Evolutionary conservation across 495 filamentous ascomycete species (phyloP).

Genomic region (Bacidia rubella): DNA sequence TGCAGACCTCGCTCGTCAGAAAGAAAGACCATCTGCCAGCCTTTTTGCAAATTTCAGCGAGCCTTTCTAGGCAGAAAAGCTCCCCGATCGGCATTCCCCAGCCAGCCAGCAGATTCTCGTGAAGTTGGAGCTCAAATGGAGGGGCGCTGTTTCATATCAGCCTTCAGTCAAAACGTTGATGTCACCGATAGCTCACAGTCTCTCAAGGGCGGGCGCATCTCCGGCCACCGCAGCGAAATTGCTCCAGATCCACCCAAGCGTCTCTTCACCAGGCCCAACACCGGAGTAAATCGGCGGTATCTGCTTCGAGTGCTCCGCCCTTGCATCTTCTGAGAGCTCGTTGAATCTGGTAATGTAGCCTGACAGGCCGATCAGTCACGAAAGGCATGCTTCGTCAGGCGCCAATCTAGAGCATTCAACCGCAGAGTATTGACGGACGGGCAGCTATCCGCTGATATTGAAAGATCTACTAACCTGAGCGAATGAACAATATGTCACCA

Average conservation of each 20-base stretch:
- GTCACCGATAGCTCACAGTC: slow-evolving; percentile 9
- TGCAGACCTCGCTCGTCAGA: slow-evolving; percentile 32
- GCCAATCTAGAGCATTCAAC: too few relatives aligned
- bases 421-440: too few relatives aligned
- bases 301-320: slow-evolving; percentile 21
- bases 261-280: slow-evolving; percentile 33
- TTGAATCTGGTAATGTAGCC: slow-evolving; percentile 33
- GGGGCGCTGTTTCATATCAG: slow-evolving; percentile 8
- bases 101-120: slow-evolving; percentile 33
- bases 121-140: slow-evolving; percentile 18
- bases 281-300: slow-evolving; percentile 33
- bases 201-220: slow-evolving; percentile 14
- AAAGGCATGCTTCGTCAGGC: too few relatives aligned
- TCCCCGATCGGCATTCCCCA: slow-evolving; percentile 39
- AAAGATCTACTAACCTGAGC: slow-evolving; percentile 23
- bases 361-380: not conserved
- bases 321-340: slow-evolving; percentile 18
- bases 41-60: slow-evolving; percentile 24
- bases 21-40: slow-evolving; percentile 33
- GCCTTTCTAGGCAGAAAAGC: slow-evolving; percentile 33
- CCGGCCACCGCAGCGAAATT: slow-evolving; percentile 24
- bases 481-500: slow-evolving; percentile 43
- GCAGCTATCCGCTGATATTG: too few relatives aligned
- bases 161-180: not conserved
- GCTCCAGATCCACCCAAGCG: slow-evolving; percentile 30